phyloP scores from a whole-genome alignment of 192 early-diverging fungal genomes.

The Entophlyctis luteolus region DNA sequence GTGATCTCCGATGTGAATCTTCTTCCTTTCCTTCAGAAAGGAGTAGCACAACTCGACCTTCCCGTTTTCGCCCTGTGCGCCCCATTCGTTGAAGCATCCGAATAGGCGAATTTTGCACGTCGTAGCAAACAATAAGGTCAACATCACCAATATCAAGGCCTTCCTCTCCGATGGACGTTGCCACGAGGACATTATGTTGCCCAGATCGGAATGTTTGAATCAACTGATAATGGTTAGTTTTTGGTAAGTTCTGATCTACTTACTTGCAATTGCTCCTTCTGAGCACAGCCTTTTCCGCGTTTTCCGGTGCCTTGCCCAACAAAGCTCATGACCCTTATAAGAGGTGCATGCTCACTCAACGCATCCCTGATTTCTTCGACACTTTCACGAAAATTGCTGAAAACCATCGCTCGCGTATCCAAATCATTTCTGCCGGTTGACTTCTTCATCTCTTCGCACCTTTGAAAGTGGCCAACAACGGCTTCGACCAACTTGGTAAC shows the following conservation, averaged over 20 bases:
- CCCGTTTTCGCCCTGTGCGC: conserved; percentile 72
- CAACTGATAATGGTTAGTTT: conserved; percentile 41
- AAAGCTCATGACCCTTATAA: conserved; percentile 69
- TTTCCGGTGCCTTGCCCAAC: conserved; percentile 66
- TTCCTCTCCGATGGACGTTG: conserved; percentile 91
- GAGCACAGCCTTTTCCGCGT: conserved; percentile 69
- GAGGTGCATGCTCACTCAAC: conserved; percentile 59
- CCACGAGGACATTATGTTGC: conserved; percentile 78
- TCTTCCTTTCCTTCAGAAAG: conserved; percentile 69
- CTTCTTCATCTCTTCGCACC: conserved; percentile 35
- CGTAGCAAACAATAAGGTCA: conserved; percentile 88
- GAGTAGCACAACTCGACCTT: conserved; percentile 61
- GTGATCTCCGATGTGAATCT: conserved; percentile 48
- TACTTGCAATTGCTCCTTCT: conserved; percentile 81
- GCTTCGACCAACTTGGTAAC: conserved; percentile 60
- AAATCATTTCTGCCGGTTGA: conserved; percentile 7
- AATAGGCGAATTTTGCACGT: conserved; percentile 70
- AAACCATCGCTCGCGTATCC: conserved; percentile 73
- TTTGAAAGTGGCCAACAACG: conserved; percentile 66
- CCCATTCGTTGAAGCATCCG: conserved; percentile 73
- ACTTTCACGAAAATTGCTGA: conserved; percentile 77
- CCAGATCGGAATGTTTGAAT: conserved; percentile 73
- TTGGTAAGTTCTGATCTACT: not conserved
- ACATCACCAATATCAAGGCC: conserved; percentile 95
- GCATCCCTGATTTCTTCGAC: conserved; percentile 74